phyloP scores from a whole-genome alignment of 2,329 filamentous ascomycete genomes.

The Aciculosporium take region DNA sequence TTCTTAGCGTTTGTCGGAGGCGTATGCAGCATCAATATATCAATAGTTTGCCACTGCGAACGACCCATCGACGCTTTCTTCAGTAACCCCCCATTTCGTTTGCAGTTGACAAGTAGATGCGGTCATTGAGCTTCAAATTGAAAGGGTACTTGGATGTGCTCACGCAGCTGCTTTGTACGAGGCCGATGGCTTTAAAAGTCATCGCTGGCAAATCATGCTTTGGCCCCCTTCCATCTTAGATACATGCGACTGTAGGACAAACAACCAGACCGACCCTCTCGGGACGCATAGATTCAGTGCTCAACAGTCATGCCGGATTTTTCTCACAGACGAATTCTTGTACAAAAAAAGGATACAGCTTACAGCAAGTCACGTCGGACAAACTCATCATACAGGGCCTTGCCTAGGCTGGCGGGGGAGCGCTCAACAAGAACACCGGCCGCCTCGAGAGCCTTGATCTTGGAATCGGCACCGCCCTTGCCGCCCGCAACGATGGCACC shows the following conservation, averaged over 20 bases:
- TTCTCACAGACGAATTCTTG: neutral
- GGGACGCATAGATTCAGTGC: conserved; percentile 7
- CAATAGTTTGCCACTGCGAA: no score
- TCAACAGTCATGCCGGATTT: conserved; percentile 1
- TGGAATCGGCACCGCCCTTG: conserved; percentile 95
- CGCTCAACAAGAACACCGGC: conserved; percentile 90
- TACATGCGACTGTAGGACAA: conserved; percentile 18
- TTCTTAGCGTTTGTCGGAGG: neutral
- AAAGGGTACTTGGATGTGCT: no score
- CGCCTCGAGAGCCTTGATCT: conserved; percentile 86
- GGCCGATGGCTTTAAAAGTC: neutral
- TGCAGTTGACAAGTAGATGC: neutral
- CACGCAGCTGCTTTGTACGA: neutral
- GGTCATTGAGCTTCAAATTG: neutral
- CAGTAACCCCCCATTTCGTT: no score
- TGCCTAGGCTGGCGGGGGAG: conserved; percentile 81
- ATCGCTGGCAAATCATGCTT: conserved; percentile 4
- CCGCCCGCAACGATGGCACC: conserved; percentile 95
- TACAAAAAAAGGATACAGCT: conserved; percentile 13
- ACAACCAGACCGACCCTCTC: conserved; percentile 7
- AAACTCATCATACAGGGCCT: conserved; percentile 89
- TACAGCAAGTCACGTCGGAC: conserved; percentile 92
- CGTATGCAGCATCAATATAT: neutral
- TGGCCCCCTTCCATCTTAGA: conserved; percentile 19
- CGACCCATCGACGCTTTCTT: neutral